Base-by-base conservation (phyloP, 140 eudicot genomes). In the Anethum foeniculum region DNA sequence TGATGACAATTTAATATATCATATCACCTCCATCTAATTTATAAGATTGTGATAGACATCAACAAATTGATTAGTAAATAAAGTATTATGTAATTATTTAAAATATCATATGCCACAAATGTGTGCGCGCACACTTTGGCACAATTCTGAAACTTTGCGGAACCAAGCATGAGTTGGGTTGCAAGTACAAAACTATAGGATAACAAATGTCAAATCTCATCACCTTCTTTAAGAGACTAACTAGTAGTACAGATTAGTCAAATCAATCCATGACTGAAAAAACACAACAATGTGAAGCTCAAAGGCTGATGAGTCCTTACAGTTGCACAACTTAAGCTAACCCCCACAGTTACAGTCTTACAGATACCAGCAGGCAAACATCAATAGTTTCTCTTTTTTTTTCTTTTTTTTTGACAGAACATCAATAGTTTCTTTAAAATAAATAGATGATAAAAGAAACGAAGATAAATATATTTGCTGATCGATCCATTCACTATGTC, bases 401-500 rank as follows among this genome's bases (percentile, higher is more conserved):
- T 34, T 34, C 3, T 34, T 34, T 34, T 34, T 34, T 34, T 34
- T 34, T 34, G 38, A 34, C 38, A 34, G 38, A 34, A 34, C 38
- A 34, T 34, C 43, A 39, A 3, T 13, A 68, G 71, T 62, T 34
- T 68, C 44, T 12, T 28, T 13, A 32, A 28, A 6, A 68, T 32
- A 68, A 5, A 67, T 14, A 30, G 73, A 67, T 67, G 43, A 68
- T 16, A 18, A 32, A 5, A 64, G 71, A 68, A 68, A 68, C n/a
- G 4, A 67, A 68, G 74, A 68, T 68, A 15, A 30, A 28, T n/a
- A 0, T 32, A 43, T 15, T 68, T 68, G n/a, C 41, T 68, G 74
- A 68, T 75, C 39, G 72, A 56, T 39, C 62, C 68, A 56, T 39
- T 64, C 68, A 49, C 43, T 77, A 83, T 84, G 86, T 3, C 84